A percentile compares a stretch with the other conserved stretches of the same genome.
These are phyloP conservation scores for Alopecurus myosuroides DNA, from an alignment of 176 grass and related monocot species.

Conservation along the genomic window DNA sequence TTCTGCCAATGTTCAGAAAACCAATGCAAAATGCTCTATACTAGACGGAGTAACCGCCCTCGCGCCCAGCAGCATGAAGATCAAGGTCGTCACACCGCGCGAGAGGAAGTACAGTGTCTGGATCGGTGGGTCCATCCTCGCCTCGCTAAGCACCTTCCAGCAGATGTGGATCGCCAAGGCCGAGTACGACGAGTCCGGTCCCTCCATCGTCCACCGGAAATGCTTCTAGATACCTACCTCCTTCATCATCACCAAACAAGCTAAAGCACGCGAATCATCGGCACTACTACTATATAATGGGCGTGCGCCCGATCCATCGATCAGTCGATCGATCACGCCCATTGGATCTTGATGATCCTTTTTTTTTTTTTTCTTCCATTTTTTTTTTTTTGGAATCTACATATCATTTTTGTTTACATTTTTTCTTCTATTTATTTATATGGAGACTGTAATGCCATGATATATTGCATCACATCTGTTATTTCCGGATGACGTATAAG, in stretches of 20 bases:
- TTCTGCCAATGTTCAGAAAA: too few relatives aligned
- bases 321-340: too few relatives aligned
- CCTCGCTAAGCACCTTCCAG: slow-evolving; percentile 66
- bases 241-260: neutral
- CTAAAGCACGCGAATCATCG: neutral
- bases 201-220: slow-evolving; percentile 58
- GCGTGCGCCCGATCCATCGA: neutral
- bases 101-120: slow-evolving; percentile 66
- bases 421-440: neutral
- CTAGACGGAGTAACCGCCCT: too few relatives aligned
- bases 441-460: neutral
- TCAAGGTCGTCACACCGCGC: slow-evolving; percentile 60
- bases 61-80: slow-evolving; percentile 62
- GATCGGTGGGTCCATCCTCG: slow-evolving; percentile 60
- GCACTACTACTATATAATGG: neutral
- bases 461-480: neutral
- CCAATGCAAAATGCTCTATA: too few relatives aligned
- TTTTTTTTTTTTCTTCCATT: neutral
- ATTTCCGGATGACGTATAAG: neutral
- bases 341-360: neutral
- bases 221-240: slow-evolving; percentile 47
- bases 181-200: slow-evolving; percentile 56
- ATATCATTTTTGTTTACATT: neutral
- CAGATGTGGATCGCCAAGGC: slow-evolving; percentile 79
- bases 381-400: neutral